Evolutionary conservation across 768 basidiomycete genomes (phyloP).

Genomic region (Lactarius psammicola): DNA sequence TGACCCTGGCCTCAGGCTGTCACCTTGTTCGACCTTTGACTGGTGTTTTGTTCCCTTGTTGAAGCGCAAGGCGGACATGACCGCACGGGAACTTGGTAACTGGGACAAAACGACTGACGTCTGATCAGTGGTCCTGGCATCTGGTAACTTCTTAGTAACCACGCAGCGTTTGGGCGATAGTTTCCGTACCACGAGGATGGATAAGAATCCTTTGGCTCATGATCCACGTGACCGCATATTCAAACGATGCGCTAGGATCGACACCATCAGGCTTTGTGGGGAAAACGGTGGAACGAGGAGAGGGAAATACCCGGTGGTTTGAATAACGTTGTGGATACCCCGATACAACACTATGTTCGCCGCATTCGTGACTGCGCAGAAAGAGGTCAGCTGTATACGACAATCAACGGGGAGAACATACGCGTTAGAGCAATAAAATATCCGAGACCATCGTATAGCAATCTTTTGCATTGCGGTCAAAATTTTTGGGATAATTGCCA

Average conservation of each 20-base stretch:
- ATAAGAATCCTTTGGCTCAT: conserved; percentile 39
- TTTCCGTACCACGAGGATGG: conserved; percentile 34
- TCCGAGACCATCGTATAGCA: conserved; percentile 66
- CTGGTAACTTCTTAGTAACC: conserved; percentile 16
- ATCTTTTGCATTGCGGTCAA: conserved; percentile 39
- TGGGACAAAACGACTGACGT: conserved; percentile 1
- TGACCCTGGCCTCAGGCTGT: neutral
- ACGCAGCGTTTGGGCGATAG: neutral
- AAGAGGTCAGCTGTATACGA: neutral
- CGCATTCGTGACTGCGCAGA: conserved; percentile 31
- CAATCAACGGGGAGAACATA: conserved; percentile 22
- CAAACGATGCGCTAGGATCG: conserved; percentile 34
- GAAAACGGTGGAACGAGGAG: neutral
- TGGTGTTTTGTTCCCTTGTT: neutral
- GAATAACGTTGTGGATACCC: conserved; percentile 23
- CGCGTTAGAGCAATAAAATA: conserved; percentile 58
- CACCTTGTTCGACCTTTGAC: neutral
- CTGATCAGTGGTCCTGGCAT: conserved; percentile 27
- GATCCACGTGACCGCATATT: conserved; percentile 38
- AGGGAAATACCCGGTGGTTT: conserved; percentile 28
- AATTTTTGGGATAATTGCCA: neutral
- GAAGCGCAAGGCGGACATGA: neutral
- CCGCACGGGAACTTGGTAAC: neutral
- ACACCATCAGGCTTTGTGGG: neutral
- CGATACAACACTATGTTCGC: conserved; percentile 35